Evolutionary conservation across 495 filamentous ascomycete species (phyloP).

Genomic region (Tuber aestivum): DNA sequence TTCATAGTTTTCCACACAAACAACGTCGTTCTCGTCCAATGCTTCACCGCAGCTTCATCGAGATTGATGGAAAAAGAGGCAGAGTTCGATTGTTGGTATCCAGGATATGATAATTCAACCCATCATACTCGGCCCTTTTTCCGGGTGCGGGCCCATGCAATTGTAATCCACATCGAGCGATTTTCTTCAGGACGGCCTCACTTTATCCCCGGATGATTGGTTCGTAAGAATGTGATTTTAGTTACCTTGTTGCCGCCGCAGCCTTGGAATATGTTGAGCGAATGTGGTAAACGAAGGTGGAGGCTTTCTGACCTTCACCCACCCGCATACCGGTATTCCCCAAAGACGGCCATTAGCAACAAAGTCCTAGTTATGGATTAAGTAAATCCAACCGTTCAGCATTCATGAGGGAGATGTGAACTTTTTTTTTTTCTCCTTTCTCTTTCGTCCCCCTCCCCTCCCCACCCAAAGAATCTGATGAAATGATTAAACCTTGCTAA

Average conservation of each 20-base stretch:
- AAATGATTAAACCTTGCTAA: neutral
- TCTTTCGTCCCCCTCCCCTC: neutral
- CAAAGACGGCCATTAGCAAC: constrained; percentile 28
- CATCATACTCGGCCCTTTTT: constrained; percentile 29
- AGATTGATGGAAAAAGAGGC: neutral
- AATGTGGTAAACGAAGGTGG: constrained; percentile 21
- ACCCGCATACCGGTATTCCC: constrained; percentile 18
- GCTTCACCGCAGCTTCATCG: neutral
- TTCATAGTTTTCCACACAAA: neutral
- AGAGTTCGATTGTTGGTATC: neutral
- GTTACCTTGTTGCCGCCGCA: constrained; percentile 31
- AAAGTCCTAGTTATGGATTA: constrained; percentile 13
- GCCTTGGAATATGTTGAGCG: constrained; percentile 30
- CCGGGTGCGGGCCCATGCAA: constrained; percentile 22
- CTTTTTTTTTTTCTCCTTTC: neutral
- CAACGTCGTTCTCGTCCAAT: neutral
- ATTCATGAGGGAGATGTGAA: neutral
- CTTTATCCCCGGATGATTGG: constrained; percentile 25
- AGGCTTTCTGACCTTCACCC: constrained; percentile 10
- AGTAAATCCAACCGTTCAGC: constrained; percentile 28
- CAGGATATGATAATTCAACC: neutral
- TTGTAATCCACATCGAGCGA: constrained; percentile 25
- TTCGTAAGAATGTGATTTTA: constrained; percentile 25
- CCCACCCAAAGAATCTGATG: neutral
- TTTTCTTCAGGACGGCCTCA: constrained; percentile 19